A percentile compares a stretch with the other conserved stretches of the same genome.
phyloP scores from a whole-genome alignment of 208 protist genomes.

The Acanthamoeba quina region DNA sequence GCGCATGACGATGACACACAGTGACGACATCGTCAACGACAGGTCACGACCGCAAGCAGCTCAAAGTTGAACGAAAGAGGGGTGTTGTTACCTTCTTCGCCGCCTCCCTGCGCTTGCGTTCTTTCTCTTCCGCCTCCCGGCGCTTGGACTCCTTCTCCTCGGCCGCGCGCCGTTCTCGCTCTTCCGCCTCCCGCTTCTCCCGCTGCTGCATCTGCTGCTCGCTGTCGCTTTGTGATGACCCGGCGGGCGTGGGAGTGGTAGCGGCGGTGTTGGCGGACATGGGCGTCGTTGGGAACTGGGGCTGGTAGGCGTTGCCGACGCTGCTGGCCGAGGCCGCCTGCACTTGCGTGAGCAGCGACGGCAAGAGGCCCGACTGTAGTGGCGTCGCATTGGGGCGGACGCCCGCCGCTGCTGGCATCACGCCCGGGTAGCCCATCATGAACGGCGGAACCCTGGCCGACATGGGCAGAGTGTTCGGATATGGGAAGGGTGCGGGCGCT shows the following conservation, averaged over 20 bases:
- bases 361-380: background rate
- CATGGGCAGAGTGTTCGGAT: background rate
- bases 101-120: background rate
- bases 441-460: background rate
- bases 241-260: background rate
- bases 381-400: background rate
- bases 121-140: background rate
- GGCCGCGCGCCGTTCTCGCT: background rate
- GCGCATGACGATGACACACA: too few species aligned
- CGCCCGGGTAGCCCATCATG: background rate
- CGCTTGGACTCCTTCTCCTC: background rate
- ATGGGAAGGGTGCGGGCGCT: background rate
- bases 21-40: too few species aligned
- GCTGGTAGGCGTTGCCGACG: background rate
- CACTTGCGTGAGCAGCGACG: conserved; percentile 5
- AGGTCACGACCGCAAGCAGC: background rate
- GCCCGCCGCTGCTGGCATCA: background rate
- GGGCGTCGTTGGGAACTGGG: conserved; percentile 11
- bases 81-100: background rate
- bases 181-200: background rate
- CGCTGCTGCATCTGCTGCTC: background rate
- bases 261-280: background rate
- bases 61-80: background rate
- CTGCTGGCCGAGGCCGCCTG: background rate
- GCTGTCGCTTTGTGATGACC: background rate